Conservation (phyloP, 108 stramenopile species). For the Bacterosira constricta region DNA sequence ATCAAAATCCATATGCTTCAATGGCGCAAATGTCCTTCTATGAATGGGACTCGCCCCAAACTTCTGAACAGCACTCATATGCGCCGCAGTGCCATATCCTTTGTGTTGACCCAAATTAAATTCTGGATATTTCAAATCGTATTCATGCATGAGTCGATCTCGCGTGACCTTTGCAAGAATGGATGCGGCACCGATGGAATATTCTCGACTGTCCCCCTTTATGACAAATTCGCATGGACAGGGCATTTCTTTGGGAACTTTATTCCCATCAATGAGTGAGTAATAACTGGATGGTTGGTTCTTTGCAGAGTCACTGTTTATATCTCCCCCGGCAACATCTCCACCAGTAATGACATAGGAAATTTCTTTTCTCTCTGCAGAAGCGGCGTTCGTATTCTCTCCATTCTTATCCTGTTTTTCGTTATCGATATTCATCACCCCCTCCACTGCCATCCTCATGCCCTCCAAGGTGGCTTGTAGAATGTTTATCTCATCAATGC, state of each 20-base stretch:
- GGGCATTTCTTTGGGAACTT: slow-evolving; percentile 79
- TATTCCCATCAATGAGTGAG: slow-evolving; percentile 90
- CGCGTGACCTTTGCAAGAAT: slow-evolving; percentile 97
- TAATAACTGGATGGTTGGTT: slow-evolving; percentile 5
- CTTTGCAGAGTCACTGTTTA: neutral
- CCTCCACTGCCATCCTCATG: slow-evolving; percentile 79
- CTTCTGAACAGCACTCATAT: slow-evolving; percentile 67
- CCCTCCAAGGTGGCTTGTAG: slow-evolving; percentile 93
- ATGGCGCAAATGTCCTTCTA: slow-evolving; percentile 88
- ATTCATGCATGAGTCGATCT: slow-evolving; percentile 93
- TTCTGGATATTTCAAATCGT: slow-evolving; percentile 85
- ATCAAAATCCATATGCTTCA: slow-evolving; percentile 81
- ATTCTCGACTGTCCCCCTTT: slow-evolving; percentile 92
- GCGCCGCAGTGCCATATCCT: slow-evolving; percentile 90
- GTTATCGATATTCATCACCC: slow-evolving; percentile 23
- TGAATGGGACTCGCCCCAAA: slow-evolving; percentile 90
- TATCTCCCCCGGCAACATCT: neutral
- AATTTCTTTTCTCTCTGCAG: slow-evolving; percentile 52
- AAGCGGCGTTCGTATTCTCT: slow-evolving; percentile 18
- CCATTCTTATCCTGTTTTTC: slow-evolving; percentile 2
- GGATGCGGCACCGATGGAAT: slow-evolving; percentile 93
- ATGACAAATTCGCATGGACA: slow-evolving; percentile 70
- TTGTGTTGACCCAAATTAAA: slow-evolving; percentile 91
- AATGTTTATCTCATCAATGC: slow-evolving; percentile 98
- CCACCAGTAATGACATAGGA: slow-evolving; percentile 60